A percentile compares a stretch with the other conserved stretches of the same genome.
These are phyloP conservation scores for Astrothelium subdiscretum DNA, from an alignment of 495 filamentous ascomycete species.

Conservation along the genomic window DNA sequence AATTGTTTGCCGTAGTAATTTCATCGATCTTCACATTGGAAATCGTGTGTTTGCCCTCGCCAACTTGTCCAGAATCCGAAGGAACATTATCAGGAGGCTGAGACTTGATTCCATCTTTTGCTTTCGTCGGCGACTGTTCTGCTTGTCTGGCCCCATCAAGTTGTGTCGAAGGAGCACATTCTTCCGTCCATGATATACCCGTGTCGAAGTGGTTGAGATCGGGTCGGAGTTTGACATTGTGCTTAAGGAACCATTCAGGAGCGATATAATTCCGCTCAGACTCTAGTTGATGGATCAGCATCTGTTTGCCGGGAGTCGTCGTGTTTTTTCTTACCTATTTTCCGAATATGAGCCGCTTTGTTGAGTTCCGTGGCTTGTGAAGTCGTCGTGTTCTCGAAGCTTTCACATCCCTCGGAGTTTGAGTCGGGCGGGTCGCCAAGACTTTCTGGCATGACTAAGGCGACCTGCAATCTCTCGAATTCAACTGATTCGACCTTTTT, in stretches of 20 bases:
- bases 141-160: too few relatives aligned
- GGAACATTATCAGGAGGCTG: too few relatives aligned
- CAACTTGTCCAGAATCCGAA: too few relatives aligned
- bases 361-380: neutral
- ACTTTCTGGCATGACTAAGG: neutral
- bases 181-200: neutral
- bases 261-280: neutral
- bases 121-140: too few relatives aligned
- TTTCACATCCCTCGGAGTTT: neutral
- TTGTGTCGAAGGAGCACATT: neutral
- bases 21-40: too few relatives aligned
- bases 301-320: neutral
- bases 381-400: neutral
- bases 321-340: neutral
- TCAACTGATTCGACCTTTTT: neutral
- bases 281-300: neutral
- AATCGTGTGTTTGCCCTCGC: too few relatives aligned
- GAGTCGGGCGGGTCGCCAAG: neutral
- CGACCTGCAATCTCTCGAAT: neutral
- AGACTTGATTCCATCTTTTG: neutral
- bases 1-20: too few relatives aligned
- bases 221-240: slow-evolving; percentile 22
- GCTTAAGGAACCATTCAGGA: slow-evolving; percentile 28
- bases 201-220: neutral
- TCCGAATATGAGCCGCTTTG: neutral